Conservation (phyloP, 345 rosid species). For the Camelina neglecta region DNA sequence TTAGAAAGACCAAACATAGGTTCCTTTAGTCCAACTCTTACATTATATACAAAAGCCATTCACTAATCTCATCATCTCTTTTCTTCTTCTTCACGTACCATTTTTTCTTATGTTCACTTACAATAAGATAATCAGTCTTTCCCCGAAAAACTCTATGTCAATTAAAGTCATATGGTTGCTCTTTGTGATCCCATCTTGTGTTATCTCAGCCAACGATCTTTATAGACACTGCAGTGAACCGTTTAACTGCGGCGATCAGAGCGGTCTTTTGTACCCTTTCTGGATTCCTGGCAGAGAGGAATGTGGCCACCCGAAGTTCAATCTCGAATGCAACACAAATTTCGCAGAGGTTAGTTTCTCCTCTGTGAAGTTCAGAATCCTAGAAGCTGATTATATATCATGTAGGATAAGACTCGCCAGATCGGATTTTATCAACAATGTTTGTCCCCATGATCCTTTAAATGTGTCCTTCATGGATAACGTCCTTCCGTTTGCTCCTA, state of each 20-base stretch:
- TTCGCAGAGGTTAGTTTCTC: constrained; percentile 34
- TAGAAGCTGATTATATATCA: not conserved
- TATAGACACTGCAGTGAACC: constrained; percentile 20
- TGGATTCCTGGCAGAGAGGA: constrained; percentile 25
- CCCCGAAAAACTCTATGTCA: not conserved
- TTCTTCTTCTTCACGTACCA: not conserved
- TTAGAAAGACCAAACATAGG: not conserved
- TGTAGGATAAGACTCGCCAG: constrained; percentile 34
- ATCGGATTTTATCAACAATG: constrained; percentile 28
- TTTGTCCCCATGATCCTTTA: constrained; percentile 27
- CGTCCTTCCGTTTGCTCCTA: not conserved
- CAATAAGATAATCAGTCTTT: not conserved
- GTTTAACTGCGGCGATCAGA: constrained; percentile 20
- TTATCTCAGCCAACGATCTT: constrained; percentile 7
- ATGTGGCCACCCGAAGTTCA: constrained; percentile 46
- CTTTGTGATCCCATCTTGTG: not conserved
- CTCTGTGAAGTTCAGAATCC: constrained; percentile 40
- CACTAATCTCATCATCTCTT: not conserved
- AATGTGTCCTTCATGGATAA: constrained; percentile 17
- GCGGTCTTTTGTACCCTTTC: constrained; percentile 37
- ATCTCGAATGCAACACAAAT: constrained; percentile 6
- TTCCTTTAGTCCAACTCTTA: not conserved
- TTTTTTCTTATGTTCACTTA: not conserved
- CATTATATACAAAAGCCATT: not conserved
- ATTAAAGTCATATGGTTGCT: not conserved